These are phyloP conservation scores for Escovopsis sp. DNA, from an alignment of 2,329 filamentous ascomycete genomes.

Conservation along the genomic window DNA sequence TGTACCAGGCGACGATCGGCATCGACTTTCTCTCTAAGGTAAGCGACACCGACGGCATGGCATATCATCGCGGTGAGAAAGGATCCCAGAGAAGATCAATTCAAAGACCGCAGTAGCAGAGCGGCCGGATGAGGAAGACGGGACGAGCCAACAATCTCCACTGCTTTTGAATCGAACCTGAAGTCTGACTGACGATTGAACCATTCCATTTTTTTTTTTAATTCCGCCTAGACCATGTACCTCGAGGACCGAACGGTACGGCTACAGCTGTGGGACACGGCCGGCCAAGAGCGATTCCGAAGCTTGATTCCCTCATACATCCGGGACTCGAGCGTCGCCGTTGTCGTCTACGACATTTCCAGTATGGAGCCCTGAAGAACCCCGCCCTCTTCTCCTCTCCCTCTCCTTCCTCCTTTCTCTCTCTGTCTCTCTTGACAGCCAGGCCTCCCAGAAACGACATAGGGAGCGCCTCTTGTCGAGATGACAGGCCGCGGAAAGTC, in stretches of 20 bases:
- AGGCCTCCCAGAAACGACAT: no score
- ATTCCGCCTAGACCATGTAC: slow-evolving; percentile 66
- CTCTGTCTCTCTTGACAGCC: no score
- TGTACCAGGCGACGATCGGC: slow-evolving; percentile 97
- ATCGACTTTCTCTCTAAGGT: slow-evolving; percentile 99
- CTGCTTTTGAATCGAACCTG: no score
- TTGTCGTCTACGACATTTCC: slow-evolving; percentile 97
- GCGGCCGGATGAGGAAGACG: not conserved
- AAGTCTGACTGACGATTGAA: no score
- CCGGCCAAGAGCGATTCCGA: slow-evolving; percentile 92
- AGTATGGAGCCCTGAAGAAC: slow-evolving; percentile 31
- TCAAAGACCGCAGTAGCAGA: not conserved
- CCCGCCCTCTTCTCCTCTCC: not conserved
- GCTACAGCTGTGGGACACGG: slow-evolving; percentile 96
- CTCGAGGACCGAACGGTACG: slow-evolving; percentile 96
- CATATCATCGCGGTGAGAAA: no score
- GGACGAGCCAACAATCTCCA: not conserved
- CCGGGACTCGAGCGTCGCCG: slow-evolving; percentile 91
- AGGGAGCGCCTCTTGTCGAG: no score
- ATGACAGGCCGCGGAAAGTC: no score
- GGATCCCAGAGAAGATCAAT: not conserved
- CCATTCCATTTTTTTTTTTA: not conserved
- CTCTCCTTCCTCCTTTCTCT: no score
- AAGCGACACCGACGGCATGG: slow-evolving; percentile 12
- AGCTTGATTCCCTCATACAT: slow-evolving; percentile 97